Evolutionary conservation across 108 stramenopile genomes (phyloP).

Genomic region (Mediolabrus comicus): DNA sequence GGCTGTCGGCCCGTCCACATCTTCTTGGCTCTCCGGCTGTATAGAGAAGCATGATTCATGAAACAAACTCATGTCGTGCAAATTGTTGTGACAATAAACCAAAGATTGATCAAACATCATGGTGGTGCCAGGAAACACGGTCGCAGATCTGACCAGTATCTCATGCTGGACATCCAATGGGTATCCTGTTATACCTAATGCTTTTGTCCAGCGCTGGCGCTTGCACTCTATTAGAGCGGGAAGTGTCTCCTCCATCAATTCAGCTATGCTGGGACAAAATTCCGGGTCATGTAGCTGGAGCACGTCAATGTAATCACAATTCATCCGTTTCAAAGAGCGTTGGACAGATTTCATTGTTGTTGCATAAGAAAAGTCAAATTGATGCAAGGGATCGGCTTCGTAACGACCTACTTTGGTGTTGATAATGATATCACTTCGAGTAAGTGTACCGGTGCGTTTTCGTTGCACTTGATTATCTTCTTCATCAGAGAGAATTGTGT

Average conservation of each 20-base stretch:
- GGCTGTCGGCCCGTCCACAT: background rate
- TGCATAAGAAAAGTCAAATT: constrained; percentile 85
- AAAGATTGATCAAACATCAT: constrained; percentile 82
- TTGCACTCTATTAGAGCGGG: constrained; percentile 68
- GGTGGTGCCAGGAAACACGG: constrained; percentile 7
- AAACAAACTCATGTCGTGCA: constrained; percentile 73
- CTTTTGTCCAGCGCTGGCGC: constrained; percentile 65
- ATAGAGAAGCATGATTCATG: constrained; percentile 17
- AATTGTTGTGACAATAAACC: constrained; percentile 85
- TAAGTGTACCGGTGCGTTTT: constrained; percentile 25
- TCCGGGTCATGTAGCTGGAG: constrained; percentile 93
- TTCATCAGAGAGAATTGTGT: constrained; percentile 29
- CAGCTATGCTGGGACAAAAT: constrained; percentile 69
- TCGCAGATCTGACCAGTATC: constrained; percentile 56
- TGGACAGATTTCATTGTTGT: constrained; percentile 71
- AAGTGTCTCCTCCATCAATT: constrained; percentile 77
- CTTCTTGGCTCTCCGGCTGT: background rate
- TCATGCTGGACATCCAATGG: constrained; percentile 83
- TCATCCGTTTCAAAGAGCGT: constrained; percentile 66
- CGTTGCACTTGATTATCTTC: background rate
- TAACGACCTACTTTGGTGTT: constrained; percentile 89
- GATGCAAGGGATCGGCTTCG: constrained; percentile 65
- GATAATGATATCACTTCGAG: constrained; percentile 49
- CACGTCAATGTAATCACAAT: constrained; percentile 82
- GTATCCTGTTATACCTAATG: constrained; percentile 90